Conservation (phyloP, 2,329 filamentous ascomycete genomes). For the Aureobasidium lini region DNA sequence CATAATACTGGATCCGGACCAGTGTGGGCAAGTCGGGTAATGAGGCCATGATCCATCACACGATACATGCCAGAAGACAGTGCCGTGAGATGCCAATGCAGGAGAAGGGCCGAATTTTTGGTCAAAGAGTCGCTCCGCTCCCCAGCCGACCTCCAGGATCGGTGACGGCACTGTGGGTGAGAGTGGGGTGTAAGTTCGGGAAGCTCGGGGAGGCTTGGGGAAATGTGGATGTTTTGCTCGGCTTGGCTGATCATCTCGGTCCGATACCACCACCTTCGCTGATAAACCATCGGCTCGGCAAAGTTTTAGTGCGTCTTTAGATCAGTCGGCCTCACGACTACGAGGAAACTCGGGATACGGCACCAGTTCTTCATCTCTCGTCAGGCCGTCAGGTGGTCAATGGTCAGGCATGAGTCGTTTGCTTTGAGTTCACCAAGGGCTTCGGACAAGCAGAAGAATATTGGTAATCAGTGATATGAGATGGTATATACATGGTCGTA, state of each 20-base stretch:
- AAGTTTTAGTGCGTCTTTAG: not conserved
- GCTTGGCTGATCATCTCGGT: not conserved
- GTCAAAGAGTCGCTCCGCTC: not conserved
- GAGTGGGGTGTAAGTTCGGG: not conserved
- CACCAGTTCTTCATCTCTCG: not conserved
- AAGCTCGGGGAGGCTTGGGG: not conserved
- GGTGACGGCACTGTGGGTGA: not conserved
- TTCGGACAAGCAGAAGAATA: not conserved
- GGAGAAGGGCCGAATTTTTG: slow-evolving; percentile 8
- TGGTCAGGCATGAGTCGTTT: not conserved
- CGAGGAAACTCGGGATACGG: not conserved
- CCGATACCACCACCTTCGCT: not conserved
- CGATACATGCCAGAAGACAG: not conserved
- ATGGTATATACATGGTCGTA: not conserved
- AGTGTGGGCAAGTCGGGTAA: not conserved
- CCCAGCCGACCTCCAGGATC: not conserved
- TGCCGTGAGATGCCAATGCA: slow-evolving; percentile 8
- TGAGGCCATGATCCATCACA: not conserved
- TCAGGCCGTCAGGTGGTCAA: not conserved
- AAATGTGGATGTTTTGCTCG: not conserved
- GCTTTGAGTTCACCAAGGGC: not conserved
- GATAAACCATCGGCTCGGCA: not conserved
- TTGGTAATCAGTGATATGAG: not conserved
- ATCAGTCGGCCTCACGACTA: not conserved
- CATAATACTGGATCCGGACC: not conserved